phyloP scores from a whole-genome alignment of 2,329 filamentous ascomycete species.

The Knoxdaviesia capensis region DNA sequence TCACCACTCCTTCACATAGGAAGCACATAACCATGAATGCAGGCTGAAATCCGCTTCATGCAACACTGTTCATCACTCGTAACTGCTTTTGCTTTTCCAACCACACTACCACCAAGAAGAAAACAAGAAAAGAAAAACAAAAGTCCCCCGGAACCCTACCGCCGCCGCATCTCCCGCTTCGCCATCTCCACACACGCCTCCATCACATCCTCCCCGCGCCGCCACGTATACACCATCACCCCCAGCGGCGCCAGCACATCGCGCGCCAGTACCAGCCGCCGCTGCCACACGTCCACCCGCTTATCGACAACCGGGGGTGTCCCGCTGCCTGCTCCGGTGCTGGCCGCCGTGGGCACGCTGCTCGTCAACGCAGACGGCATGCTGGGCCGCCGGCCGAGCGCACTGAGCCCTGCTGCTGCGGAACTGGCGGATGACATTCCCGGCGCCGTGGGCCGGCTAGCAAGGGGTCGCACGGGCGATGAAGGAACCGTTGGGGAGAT shows the following conservation, averaged over 20 bases:
- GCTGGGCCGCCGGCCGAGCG: background rate
- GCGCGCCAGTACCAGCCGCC: constrained; percentile 45
- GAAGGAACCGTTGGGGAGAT: background rate
- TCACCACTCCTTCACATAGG: too few relatives aligned
- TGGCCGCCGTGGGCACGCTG: background rate
- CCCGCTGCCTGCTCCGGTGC: background rate
- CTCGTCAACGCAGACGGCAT: background rate
- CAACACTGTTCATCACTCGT: too few relatives aligned
- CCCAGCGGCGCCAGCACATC: constrained; percentile 36
- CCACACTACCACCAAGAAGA: too few relatives aligned
- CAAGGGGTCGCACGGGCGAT: background rate
- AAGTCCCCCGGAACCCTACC: too few relatives aligned
- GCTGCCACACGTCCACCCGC: constrained; percentile 53
- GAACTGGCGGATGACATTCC: constrained; percentile 1
- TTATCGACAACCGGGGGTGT: constrained; percentile 27
- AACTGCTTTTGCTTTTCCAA: too few relatives aligned
- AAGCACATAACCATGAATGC: too few relatives aligned
- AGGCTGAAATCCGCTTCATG: too few relatives aligned
- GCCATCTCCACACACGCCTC: constrained; percentile 12
- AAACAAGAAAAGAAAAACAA: too few relatives aligned
- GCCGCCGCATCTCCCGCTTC: too few relatives aligned
- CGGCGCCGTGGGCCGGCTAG: constrained; percentile 7
- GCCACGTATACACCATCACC: constrained; percentile 54
- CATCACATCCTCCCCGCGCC: constrained; percentile 48
- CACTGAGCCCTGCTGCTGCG: constrained; percentile 9